Evolutionary conservation across 2,329 filamentous ascomycete genomes (phyloP).

Genomic region (Seiridium cupressi): DNA sequence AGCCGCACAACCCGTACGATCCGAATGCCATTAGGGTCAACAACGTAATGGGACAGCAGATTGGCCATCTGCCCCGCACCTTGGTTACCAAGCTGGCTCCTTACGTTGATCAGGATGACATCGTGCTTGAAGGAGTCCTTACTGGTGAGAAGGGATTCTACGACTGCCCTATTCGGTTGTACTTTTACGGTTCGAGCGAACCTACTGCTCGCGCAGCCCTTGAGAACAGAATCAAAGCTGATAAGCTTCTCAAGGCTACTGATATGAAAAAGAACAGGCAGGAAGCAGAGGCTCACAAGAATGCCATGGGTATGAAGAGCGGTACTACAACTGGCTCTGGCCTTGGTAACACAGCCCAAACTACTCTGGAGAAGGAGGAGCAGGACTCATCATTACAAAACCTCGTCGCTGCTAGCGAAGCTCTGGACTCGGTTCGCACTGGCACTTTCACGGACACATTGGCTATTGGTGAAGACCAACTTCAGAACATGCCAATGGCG

Average conservation of each 20-base stretch:
- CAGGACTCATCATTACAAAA: conserved; percentile 55
- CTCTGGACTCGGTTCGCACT: conserved; percentile 61
- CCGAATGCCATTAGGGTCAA: conserved; percentile 74
- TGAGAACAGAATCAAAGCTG: conserved; percentile 60
- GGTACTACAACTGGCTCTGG: conserved; percentile 35
- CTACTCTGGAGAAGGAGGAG: conserved; percentile 18
- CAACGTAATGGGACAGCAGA: conserved; percentile 72
- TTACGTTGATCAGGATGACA: conserved; percentile 62
- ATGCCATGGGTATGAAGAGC: conserved; percentile 36
- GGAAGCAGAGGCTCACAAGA: conserved; percentile 52
- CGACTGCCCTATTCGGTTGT: conserved; percentile 71
- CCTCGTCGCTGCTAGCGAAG: conserved; percentile 64
- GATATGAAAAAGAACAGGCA: conserved; percentile 53
- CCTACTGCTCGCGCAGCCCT: conserved; percentile 49
- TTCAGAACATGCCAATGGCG: conserved; percentile 71
- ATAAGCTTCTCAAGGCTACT: conserved; percentile 61
- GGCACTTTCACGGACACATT: conserved; percentile 68
- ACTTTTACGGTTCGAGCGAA: conserved; percentile 67
- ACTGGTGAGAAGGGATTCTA: conserved; percentile 63
- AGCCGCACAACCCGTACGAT: conserved; percentile 67
- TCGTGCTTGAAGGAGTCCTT: conserved; percentile 68
- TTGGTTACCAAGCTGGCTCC: conserved; percentile 70
- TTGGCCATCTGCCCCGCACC: conserved; percentile 72
- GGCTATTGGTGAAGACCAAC: conserved; percentile 66
- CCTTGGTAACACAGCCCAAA: conserved; percentile 23